Base-by-base conservation (phyloP, 257 asterid species). In the Agastache rugosa region DNA sequence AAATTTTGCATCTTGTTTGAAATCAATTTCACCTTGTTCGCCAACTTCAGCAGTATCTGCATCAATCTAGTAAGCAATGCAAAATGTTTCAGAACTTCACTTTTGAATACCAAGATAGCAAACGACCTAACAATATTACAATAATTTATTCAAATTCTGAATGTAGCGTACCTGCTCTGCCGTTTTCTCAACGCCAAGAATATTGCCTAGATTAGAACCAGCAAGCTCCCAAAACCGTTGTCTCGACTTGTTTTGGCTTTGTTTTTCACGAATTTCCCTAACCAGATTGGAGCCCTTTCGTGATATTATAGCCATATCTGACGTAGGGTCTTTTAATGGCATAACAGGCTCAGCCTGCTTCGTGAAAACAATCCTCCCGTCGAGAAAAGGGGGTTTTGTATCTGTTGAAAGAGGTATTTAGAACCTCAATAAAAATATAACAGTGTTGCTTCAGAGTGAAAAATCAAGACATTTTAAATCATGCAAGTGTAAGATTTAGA, bases 141-240 rank as follows among this genome's bases (percentile, higher is more conserved):
- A 74, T 35, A 76, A 64, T 5, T 64, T 67, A 50, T 76, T 54
- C 47, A 37, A 63, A 50, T n/a, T 20, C 12, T 54, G 37, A 59
- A 12, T 50, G 71, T 45, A 60, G 75, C 82, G 62, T 81, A 89
- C 98, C 89, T 93, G 98, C 62, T 91, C 98, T 41, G 93, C 91
- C 63, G 93, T 86, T 84, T 93, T 93, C 86, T 95, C 97, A 74
- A 95, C 98, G 34, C 99, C 99, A 73, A 95, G 96, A 79, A 92
- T 95, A 50, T 95, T 85, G 58, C 99, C 99, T 3, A 92, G 87
- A 79, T 90, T 90, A 42, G 99, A 92, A 77, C 98, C 99, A 72
- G 99, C 98, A 72, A 95, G 98, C 81, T 95, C 99, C 99, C 98
- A 95, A 82, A 95, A 95, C 17, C 97, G 91, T 76, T 95, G 98